A percentile compares a stretch with the other conserved stretches of the same genome.
These are phyloP conservation scores for Cladophialophora psammophila DNA, from an alignment of 2,329 filamentous ascomycete genomes.

Conservation along the genomic window DNA sequence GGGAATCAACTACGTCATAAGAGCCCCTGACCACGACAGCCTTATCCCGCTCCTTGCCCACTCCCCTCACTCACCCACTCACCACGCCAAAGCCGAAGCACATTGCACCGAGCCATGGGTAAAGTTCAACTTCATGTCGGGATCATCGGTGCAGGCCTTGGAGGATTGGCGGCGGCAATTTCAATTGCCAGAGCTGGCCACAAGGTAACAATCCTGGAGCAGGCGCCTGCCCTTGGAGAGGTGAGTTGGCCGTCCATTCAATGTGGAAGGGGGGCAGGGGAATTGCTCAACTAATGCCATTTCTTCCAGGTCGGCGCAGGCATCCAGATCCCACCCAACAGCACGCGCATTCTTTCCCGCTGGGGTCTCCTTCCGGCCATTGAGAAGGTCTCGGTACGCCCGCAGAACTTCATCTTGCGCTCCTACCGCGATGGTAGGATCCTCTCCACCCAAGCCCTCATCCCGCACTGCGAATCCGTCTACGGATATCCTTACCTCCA, in stretches of 20 bases:
- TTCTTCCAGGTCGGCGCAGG: slow-evolving; percentile 44
- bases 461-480: slow-evolving; percentile 39
- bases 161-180: slow-evolving; percentile 52
- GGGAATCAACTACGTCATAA: not conserved
- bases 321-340: slow-evolving; percentile 47
- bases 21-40: not conserved
- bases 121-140: slow-evolving; percentile 36
- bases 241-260: slow-evolving; percentile 39
- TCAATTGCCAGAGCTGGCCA: slow-evolving; percentile 50
- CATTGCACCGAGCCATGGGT: slow-evolving; percentile 6
- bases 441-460: slow-evolving; percentile 48
- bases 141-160: slow-evolving; percentile 54
- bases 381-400: slow-evolving; percentile 43
- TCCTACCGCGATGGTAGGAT: slow-evolving; percentile 45
- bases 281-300: not conserved
- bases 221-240: slow-evolving; percentile 51
- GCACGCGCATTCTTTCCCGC: slow-evolving; percentile 42
- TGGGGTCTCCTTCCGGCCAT: slow-evolving; percentile 44
- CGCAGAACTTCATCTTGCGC: slow-evolving; percentile 44
- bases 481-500: slow-evolving; percentile 54
- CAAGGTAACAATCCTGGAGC: slow-evolving; percentile 51
- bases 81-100: too few relatives aligned
- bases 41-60: not conserved
- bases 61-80: too few relatives aligned
- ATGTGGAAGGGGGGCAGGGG: not conserved